phyloP scores from a whole-genome alignment of 2,329 filamentous ascomycete species.

The Chaetomium sp. region DNA sequence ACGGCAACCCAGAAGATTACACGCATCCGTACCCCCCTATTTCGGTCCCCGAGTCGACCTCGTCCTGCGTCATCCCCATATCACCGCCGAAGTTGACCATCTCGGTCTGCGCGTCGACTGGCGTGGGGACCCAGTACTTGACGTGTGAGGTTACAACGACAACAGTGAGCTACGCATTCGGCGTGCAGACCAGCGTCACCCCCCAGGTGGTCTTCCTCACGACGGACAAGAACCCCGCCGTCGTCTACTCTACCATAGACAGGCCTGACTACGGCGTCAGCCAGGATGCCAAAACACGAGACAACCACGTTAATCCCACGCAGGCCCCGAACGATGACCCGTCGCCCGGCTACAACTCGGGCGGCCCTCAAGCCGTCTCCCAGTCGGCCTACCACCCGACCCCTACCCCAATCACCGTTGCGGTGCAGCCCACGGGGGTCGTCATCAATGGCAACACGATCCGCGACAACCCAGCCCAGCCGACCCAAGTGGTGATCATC shows the following conservation, averaged over 20 bases:
- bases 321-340: conserved; percentile 11
- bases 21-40: conserved; percentile 50
- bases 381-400: conserved; percentile 6
- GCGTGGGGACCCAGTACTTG: conserved; percentile 36
- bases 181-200: conserved; percentile 22
- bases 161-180: conserved; percentile 40
- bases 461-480: conserved; percentile 41
- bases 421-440: conserved; percentile 49
- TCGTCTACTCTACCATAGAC: conserved; percentile 47
- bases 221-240: conserved; percentile 58
- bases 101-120: conserved; percentile 34
- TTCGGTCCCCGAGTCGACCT: conserved; percentile 43
- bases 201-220: conserved; percentile 49
- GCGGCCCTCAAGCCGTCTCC: conserved; percentile 14
- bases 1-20: conserved; percentile 49
- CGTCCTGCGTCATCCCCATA: conserved; percentile 41
- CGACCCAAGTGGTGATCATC: conserved; percentile 49
- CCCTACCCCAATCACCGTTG: conserved; percentile 44
- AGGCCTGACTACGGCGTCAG: conserved; percentile 45
- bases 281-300: conserved; percentile 30
- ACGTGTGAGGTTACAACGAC: conserved; percentile 39
- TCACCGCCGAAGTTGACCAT: conserved; percentile 28
- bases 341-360: conserved; percentile 28
- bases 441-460: conserved; percentile 53
- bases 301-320: conserved; percentile 28